Evolutionary conservation across 1,139 yeast species (phyloP), one percentile per base, ranked within the genome.

Genomic region (Yamadazyma diddensiae): DNA sequence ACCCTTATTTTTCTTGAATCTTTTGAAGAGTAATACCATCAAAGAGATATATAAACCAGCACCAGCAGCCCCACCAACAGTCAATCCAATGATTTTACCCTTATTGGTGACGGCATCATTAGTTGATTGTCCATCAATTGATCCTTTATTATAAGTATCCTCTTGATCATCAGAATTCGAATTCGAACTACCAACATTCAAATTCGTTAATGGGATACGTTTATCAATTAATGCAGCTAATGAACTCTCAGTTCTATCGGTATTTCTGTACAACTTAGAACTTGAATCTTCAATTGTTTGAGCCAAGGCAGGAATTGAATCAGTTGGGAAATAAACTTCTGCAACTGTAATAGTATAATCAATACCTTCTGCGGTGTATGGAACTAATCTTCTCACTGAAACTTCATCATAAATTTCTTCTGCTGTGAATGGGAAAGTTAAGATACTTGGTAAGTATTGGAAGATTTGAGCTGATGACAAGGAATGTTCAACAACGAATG

Each of bases 391-490:
- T 40, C 64, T 62, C 25, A 82, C 85, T 5, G 75, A 52, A 15
- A 80, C 73, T 26, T 70, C 61, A 9, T 58, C 41, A 37, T 57
- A 56, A 25, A 39, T 33, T 1, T 57, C 43, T 27, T 56, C 53
- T 13, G 53, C 40, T 15, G 59, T 49, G 49, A 80, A 80, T 42
- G 87, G 82, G 49, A 53, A 67, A 3, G 57, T 54, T 42, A 83
- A 63, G 7, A 73, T 75, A 22, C 53, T 54, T 21, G 92, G 90
- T 49, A 83, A 68, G 54, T 73, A 81, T 50, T 80, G 77, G 61
- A 83, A 81, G 23, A 83, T 79, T 57, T 83, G 92, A 3, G 90
- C 90, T 21, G 87, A 77, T 6, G 87, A 70, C 40, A 79, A 62
- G 1, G 87, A 70, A 49, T 79, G 76, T 34, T 66, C 59, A 26